phyloP scores from a whole-genome alignment of 2,329 filamentous ascomycete genomes.

The Cadophora malorum region DNA sequence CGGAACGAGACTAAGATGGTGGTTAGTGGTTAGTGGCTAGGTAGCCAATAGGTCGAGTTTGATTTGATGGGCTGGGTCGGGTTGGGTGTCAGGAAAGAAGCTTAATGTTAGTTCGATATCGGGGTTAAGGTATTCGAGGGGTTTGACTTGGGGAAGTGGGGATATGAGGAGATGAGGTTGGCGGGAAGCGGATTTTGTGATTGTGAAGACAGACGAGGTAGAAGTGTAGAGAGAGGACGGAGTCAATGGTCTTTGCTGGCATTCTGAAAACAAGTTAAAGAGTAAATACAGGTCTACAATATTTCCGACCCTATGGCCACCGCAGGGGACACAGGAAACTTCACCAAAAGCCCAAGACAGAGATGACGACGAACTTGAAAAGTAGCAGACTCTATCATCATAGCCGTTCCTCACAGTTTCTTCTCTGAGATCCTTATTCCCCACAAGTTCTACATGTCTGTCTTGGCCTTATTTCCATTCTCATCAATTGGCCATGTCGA shows the following conservation, averaged over 20 bases:
- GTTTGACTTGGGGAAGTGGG: not conserved
- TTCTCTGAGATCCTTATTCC: not conserved
- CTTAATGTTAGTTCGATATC: not conserved
- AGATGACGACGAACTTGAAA: not conserved
- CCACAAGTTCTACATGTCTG: not conserved
- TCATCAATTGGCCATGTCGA: not conserved
- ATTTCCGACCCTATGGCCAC: too few species aligned
- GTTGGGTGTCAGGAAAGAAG: constrained; percentile 9
- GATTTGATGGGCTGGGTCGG: not conserved
- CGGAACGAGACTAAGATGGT: constrained; percentile 7
- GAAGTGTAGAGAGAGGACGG: too few species aligned
- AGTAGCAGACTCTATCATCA: not conserved
- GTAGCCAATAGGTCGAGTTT: not conserved
- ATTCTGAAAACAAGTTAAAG: too few species aligned
- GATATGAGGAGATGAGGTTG: not conserved
- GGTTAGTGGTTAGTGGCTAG: not conserved
- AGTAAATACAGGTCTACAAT: too few species aligned
- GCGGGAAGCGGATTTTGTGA: too few species aligned
- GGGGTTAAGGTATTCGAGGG: not conserved
- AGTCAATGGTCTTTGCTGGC: too few species aligned
- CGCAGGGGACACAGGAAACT: too few species aligned
- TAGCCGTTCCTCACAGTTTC: not conserved
- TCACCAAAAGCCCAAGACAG: not conserved
- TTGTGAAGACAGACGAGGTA: too few species aligned
- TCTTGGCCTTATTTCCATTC: not conserved